phyloP scores from a whole-genome alignment of 768 basidiomycete genomes.

The Tricholoma furcatifolium region DNA sequence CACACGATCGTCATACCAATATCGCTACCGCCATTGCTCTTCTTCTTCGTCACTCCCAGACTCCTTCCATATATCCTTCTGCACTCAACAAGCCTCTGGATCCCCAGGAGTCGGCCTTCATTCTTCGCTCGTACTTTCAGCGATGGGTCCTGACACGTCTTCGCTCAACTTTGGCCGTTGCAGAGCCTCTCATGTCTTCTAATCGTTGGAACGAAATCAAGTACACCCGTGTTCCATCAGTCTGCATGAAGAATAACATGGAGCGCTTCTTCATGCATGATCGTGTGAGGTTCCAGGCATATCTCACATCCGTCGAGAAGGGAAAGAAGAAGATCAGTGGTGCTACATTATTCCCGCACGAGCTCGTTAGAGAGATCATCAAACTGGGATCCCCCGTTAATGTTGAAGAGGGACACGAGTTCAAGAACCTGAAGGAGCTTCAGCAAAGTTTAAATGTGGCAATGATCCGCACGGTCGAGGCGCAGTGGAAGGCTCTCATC shows the following conservation, averaged over 20 bases:
- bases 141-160: constrained; percentile 60
- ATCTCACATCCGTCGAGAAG: constrained; percentile 53
- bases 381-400: background rate
- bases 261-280: constrained; percentile 58
- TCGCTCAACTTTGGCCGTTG: constrained; percentile 40
- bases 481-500: constrained; percentile 67
- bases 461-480: constrained; percentile 49
- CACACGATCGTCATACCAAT: constrained; percentile 65
- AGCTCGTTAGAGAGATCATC: constrained; percentile 45
- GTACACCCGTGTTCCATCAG: constrained; percentile 59
- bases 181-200: constrained; percentile 63
- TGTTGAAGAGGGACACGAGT: constrained; percentile 12
- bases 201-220: constrained; percentile 56
- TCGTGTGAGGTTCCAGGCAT: constrained; percentile 53
- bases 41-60: constrained; percentile 43
- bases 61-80: constrained; percentile 25
- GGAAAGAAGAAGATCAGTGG: constrained; percentile 61
- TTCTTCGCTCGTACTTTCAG: constrained; percentile 57
- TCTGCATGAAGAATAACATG: constrained; percentile 62
- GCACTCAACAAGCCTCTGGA: constrained; percentile 30
- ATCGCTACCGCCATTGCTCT: constrained; percentile 62
- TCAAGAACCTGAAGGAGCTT: constrained; percentile 23
- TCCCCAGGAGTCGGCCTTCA: constrained; percentile 26
- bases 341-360: constrained; percentile 66
- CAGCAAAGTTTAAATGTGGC: constrained; percentile 30